Base-by-base conservation (phyloP, 306 rosid species). In the Oemleria cerasiformis region DNA sequence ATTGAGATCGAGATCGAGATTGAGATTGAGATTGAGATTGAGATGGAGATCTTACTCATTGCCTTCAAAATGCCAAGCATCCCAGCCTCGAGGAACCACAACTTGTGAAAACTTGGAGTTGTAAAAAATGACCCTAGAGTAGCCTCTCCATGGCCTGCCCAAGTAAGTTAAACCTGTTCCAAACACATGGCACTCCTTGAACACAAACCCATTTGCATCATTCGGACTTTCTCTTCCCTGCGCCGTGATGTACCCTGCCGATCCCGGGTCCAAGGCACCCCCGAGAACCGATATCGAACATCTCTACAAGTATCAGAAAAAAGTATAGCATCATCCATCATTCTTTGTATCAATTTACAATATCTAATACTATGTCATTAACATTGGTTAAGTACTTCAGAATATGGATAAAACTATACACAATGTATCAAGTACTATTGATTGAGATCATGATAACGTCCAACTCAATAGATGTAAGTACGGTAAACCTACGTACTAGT, bases 101-200 rank as follows among this genome's bases (percentile, higher is more conserved):
- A 88, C 19, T 44, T 51, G 1, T 5, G 97, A 50, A 71, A 93
- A 74, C 11, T 44, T 63, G 0, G 89, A 74, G 4, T 80, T 47
- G 77, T 90, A 84, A 76, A 90, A 93, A 10, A 93, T 21, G 45
- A 90, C 98, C 73, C 88, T 87, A 3, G 98, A 77, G 15, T 78
- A 93, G 5, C 5, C 63, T 69, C 98, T 88, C 97, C 98, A 90
- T 43, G 97, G 86, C 66, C 97, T 85, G 67, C 97, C 98, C 67
- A 93, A 83, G 68, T 13, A 93, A 1, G 89, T 76, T n/a, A 74
- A 65, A 20, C 98, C 97, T 65, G 70, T 59, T 21, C 96, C 97
- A 36, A 16, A 7, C 21, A 93, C 81, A 0, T 34, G 11, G 66
- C 97, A 93, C 0, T 80, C 25, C 53, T 79, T 87, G 57, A 93